Conservation (phyloP, 1,284 basidiomycete species). For the Rhodotorula glutinis region DNA sequence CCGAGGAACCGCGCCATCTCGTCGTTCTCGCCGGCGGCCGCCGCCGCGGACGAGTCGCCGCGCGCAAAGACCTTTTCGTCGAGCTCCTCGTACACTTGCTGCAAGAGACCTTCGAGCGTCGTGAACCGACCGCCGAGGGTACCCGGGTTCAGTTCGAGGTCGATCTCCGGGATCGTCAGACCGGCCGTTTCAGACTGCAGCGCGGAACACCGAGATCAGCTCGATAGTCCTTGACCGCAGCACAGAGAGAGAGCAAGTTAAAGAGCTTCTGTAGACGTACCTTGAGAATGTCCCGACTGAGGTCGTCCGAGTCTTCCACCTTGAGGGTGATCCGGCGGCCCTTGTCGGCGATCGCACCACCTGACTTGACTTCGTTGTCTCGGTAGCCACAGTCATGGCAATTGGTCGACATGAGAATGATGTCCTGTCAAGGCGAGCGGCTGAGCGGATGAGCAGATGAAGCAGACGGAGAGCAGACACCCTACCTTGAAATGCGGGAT, state of each 20-base stretch:
- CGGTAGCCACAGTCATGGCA: constrained; percentile 92
- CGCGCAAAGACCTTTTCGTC: constrained; percentile 80
- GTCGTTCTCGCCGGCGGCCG: constrained; percentile 61
- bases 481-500: constrained; percentile 96
- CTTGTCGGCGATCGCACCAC: constrained; percentile 76
- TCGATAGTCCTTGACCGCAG: background rate
- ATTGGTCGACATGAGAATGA: constrained; percentile 98
- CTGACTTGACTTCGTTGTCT: constrained; percentile 97
- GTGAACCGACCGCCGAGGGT: constrained; percentile 98
- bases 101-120: constrained; percentile 89
- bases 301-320: constrained; percentile 88
- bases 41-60: constrained; percentile 58
- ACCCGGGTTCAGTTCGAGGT: constrained; percentile 84
- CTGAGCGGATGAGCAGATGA: background rate
- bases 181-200: constrained; percentile 84
- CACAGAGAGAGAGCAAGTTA: no score
- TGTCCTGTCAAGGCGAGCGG: constrained; percentile 60
- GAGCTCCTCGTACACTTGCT: constrained; percentile 94
- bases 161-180: constrained; percentile 88
- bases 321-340: constrained; percentile 85
- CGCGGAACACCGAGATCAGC: background rate
- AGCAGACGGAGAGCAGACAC: background rate
- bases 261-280: no score
- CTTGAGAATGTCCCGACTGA: constrained; percentile 92
- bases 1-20: constrained; percentile 73